Percentiles rank a stretch among this genome's conserved stretches.
Conservation (phyloP, 2,329 filamentous ascomycete genomes). For the Aspergillus hiratsukae region DNA sequence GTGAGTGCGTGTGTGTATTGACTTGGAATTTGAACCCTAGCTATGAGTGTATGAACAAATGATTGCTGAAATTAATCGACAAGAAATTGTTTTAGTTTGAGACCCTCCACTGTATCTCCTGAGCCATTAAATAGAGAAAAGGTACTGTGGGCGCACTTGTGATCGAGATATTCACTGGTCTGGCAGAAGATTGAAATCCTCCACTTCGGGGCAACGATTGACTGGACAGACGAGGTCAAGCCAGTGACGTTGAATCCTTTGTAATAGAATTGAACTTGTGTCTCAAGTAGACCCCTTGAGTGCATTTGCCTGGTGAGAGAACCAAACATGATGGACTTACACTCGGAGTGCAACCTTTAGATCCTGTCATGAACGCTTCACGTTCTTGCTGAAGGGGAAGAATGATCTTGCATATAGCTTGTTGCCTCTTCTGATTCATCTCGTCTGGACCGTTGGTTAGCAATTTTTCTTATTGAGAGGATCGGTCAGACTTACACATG, state of each 20-base stretch:
- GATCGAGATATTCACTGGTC: too few relatives aligned
- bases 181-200: background rate
- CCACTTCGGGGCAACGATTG: background rate
- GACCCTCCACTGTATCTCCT: background rate
- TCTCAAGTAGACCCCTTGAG: constrained; percentile 6
- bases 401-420: constrained; percentile 9
- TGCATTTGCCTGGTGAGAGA: constrained; percentile 14
- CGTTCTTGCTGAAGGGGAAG: constrained; percentile 6
- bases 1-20: background rate
- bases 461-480: background rate
- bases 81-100: background rate
- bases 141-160: background rate
- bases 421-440: constrained; percentile 13
- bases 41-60: background rate
- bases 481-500: constrained; percentile 10
- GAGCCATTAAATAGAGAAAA: background rate
- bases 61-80: background rate
- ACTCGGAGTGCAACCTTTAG: constrained; percentile 19
- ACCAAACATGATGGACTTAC: constrained; percentile 22
- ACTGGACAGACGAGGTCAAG: background rate
- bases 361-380: constrained; percentile 5
- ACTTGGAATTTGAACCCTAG: background rate
- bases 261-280: background rate
- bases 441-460: constrained; percentile 9
- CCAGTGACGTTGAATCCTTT: background rate